Base-by-base conservation (phyloP, 306 rosid species). In the Lotus japonicus region DNA sequence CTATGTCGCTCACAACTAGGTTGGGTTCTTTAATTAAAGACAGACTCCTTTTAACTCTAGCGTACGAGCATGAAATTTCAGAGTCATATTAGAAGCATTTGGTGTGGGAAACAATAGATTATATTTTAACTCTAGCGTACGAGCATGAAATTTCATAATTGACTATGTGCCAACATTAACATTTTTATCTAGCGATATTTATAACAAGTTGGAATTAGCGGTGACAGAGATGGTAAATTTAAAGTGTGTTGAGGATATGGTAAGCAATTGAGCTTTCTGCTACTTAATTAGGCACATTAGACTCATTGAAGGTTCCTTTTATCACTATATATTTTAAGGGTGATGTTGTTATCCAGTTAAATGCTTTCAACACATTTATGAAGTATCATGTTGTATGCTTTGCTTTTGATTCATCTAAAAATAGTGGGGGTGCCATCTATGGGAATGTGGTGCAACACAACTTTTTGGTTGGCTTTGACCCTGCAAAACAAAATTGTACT, bases 391-490 rank as follows among this genome's bases (percentile, higher is more conserved):
- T 75, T 0, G 31, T 64, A 4, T 90, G 96, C 63, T 79, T 90
- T 1, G 84, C 88, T n/a, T 83, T 90, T 17, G 0, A 0, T 2
- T 0, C 5, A 9, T 0, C 8, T 1, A 0, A 3, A 0, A 0
- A 1, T 21, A 21, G 1, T 21, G 23, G 23, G 23, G 2, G 3
- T 3, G 0, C 75, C 1, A 69, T 82, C 2, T 82, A 67, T 18
- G 95, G 91, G 0, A 85, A 82, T 44, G 0, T 87, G 38, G 74
- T 80, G 0, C 95, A 90, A 45, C 23, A 16, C 33, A 79, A 79
- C 46, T 59, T 85, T 51, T 35, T 74, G 59, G 76, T 83, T 11
- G 95, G 91, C 0, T 90, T 82, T 56, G 95, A 85, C n/a, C 45
- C 28, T 42, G 1, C 12, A 26, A 13, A 31, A 39, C 8, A 63